Base-by-base conservation (phyloP, 148 eudicot species). In the Rhododendron mucronatum region DNA sequence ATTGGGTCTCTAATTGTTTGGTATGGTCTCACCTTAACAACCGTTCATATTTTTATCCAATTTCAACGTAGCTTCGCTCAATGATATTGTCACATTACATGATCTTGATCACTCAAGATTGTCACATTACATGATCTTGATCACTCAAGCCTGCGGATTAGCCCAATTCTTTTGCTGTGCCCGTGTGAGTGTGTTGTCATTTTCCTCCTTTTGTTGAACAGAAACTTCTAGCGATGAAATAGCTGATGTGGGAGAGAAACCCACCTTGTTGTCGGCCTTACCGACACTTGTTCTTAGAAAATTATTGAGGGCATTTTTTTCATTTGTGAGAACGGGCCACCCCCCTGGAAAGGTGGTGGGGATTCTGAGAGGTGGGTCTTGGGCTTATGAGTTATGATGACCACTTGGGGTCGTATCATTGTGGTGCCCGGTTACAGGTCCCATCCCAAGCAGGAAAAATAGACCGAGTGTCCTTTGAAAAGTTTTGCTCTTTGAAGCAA, bases 221-320 rank as follows among this genome's bases (percentile, higher is more conserved):
- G 53, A 73, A 82, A 71, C 20, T 83, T 44, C 44, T 73, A 55
- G 55, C 13, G 7, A 45, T 67, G 69, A 73, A 50, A 73, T 23
- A 28, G 80, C 71, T 73, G 86, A 76, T 75, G 81, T 39, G 71
- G 81, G 86, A 11, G 30, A 39, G 47, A 78, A 71, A 28, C 82
- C 51, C 47, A 28, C 80, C 71, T 51, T 67, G 73, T n/a, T 85
- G 81, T 82, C 83, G 81, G 84, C 67, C 85, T 55, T 1, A 89
- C 90, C 90, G 90, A 89, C 88, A 86, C 85, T 84, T 14, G 85
- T 83, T 86, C 65, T 74, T 78, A 57, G 82, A 86, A 79, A 76
- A 79, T 20, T 13, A 2, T 20, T 37, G 44, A 82, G 82, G 82
- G 59, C 48, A 53, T 18, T 78, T 80, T 69, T 30, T 86, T 86